Percentiles rank a stretch among this genome's conserved stretches.
Conservation (phyloP, 805 yeast genomes). For the Metschnikowia koreensis region DNA sequence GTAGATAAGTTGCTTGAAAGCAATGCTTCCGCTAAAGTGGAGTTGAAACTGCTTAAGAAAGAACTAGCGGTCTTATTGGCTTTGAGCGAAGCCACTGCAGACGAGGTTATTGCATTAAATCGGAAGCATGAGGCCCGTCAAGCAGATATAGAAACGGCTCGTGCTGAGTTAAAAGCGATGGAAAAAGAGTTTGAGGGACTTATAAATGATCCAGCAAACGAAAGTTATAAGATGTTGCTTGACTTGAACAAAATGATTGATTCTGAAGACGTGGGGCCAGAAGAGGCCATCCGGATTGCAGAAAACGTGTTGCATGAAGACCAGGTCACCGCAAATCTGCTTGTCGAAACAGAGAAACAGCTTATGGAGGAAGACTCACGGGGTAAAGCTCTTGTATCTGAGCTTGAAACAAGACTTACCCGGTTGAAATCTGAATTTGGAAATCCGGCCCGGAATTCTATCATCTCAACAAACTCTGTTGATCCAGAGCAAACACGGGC, state of each 20-base stretch:
- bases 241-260: constrained; percentile 16
- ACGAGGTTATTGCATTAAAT: constrained; percentile 26
- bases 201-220: constrained; percentile 15
- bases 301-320: constrained; percentile 12
- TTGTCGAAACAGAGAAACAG: constrained; percentile 4
- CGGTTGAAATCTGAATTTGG: constrained; percentile 1
- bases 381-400: neutral
- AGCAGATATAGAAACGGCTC: constrained; percentile 25
- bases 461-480: neutral
- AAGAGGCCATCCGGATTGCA: constrained; percentile 16
- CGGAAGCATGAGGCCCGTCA: constrained; percentile 24
- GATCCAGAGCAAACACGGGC: constrained; percentile 19
- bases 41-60: constrained; percentile 25
- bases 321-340: constrained; percentile 1
- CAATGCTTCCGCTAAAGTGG: constrained; percentile 24
- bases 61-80: constrained; percentile 27
- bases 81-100: constrained; percentile 28
- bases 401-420: constrained; percentile 7
- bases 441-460: neutral
- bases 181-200: constrained; percentile 18
- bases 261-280: constrained; percentile 15
- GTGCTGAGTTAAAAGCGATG: constrained; percentile 23
- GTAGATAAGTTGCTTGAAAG: constrained; percentile 25
- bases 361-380: constrained; percentile 2
- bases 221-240: constrained; percentile 14